Evolutionary conservation across 305 asterid genomes (phyloP).

Genomic region (Solanum aculeatissimum): DNA sequence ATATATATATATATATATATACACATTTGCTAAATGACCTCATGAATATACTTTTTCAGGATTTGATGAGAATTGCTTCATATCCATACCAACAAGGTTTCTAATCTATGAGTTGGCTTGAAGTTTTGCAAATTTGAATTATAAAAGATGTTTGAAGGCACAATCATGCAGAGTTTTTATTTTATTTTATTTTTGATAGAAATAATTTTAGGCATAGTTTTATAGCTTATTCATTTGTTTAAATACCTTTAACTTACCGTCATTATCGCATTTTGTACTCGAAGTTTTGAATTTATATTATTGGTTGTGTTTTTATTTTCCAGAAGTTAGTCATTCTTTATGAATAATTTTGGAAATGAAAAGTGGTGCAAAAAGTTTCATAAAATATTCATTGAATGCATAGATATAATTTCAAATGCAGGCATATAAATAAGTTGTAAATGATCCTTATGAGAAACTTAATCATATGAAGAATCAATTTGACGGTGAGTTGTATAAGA

Average conservation of each 20-base stretch:
- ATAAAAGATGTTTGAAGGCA: not conserved
- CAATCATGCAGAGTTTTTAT: not conserved
- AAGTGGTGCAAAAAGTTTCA: not conserved
- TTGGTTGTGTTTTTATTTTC: not conserved
- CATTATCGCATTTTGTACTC: not conserved
- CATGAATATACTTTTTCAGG: not conserved
- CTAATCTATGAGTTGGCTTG: not conserved
- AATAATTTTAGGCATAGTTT: not conserved
- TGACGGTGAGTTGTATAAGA: constrained; percentile 2
- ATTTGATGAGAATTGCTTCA: not conserved
- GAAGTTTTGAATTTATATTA: not conserved
- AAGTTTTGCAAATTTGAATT: not conserved
- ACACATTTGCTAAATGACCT: not conserved
- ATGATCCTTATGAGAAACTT: constrained; percentile 80
- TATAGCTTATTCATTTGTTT: not conserved
- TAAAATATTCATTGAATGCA: not conserved
- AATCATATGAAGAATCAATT: constrained; percentile 75
- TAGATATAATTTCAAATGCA: constrained; percentile 34
- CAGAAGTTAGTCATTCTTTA: not conserved
- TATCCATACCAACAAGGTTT: not conserved
- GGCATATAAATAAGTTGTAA: constrained; percentile 81
- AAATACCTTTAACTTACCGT: not conserved
- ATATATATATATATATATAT: not conserved
- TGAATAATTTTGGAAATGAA: not conserved
- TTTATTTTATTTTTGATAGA: not conserved